phyloP scores from a whole-genome alignment of 257 asterid genomes.

The Solanum pinnatisectum region DNA sequence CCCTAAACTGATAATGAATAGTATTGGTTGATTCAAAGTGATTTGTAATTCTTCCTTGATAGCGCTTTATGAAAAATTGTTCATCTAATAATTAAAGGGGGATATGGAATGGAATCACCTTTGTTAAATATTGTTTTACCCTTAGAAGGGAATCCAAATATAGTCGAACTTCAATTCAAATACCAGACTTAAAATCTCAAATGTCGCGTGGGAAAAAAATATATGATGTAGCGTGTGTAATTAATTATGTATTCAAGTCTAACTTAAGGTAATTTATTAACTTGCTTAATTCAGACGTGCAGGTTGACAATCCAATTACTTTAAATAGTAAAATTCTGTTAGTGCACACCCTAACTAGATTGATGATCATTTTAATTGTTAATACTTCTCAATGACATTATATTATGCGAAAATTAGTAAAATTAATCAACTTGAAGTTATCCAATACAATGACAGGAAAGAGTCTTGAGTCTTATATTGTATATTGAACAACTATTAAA shows the following conservation, averaged over 20 bases:
- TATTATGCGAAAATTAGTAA: background rate
- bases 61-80: background rate
- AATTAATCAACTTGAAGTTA: background rate
- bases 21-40: background rate
- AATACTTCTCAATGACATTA: background rate
- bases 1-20: background rate
- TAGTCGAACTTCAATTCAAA: too few relatives aligned
- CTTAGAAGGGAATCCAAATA: background rate
- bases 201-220: too few relatives aligned
- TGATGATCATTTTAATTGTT: background rate
- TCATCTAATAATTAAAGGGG: background rate
- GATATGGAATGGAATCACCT: background rate
- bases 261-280: background rate
- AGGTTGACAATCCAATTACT: background rate
- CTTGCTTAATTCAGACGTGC: background rate
- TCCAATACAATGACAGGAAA: background rate
- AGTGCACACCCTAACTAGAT: background rate
- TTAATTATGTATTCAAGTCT: background rate
- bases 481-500: background rate
- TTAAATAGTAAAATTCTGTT: background rate
- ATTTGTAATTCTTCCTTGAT: background rate
- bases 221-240: background rate
- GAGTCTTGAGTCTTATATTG: background rate
- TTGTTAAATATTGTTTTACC: too few relatives aligned
- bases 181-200: accelerated